Evolutionary conservation across 768 basidiomycete genomes (phyloP).

Genomic region (Lentinula sp.): DNA sequence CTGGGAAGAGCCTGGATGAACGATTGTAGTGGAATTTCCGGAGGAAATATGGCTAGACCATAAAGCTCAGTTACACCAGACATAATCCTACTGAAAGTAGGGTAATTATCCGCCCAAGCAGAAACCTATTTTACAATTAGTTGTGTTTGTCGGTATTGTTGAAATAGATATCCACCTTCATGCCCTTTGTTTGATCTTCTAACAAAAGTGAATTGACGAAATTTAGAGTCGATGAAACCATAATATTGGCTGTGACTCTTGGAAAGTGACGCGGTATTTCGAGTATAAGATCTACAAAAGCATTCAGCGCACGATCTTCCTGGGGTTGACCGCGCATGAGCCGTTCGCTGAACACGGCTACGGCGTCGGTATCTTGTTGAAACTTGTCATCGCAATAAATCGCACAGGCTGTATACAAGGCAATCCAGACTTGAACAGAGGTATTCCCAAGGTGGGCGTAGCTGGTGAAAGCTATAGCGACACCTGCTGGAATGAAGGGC

Average conservation of each 20-base stretch:
- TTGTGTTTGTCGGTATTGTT: not conserved
- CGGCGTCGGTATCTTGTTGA: slow-evolving; percentile 14
- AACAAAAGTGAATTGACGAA: slow-evolving; percentile 25
- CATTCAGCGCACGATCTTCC: slow-evolving; percentile 22
- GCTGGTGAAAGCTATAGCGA: slow-evolving; percentile 18
- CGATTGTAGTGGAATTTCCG: slow-evolving; percentile 19
- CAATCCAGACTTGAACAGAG: slow-evolving; percentile 26
- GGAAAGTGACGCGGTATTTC: slow-evolving; percentile 21
- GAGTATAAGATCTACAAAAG: slow-evolving; percentile 24
- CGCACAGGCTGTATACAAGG: slow-evolving; percentile 32
- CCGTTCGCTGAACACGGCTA: slow-evolving; percentile 26
- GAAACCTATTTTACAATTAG: not conserved
- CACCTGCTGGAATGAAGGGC: slow-evolving; percentile 26
- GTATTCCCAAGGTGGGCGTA: slow-evolving; percentile 23
- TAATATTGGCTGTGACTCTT: slow-evolving; percentile 23
- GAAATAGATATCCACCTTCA: slow-evolving; percentile 16
- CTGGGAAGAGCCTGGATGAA: slow-evolving; percentile 35
- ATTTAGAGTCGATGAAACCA: slow-evolving; percentile 28
- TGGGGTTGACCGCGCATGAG: slow-evolving; percentile 21
- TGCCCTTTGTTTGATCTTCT: slow-evolving; percentile 22
- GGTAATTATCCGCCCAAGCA: slow-evolving; percentile 11
- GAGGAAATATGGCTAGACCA: slow-evolving; percentile 27
- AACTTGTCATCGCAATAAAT: slow-evolving; percentile 30
- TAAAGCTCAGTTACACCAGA: slow-evolving; percentile 31
- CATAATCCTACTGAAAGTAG: slow-evolving; percentile 18